A percentile compares a stretch with the other conserved stretches of the same genome.
These are phyloP conservation scores for Fraxinus americana DNA, from an alignment of 257 asterid species.

Conservation along the genomic window DNA sequence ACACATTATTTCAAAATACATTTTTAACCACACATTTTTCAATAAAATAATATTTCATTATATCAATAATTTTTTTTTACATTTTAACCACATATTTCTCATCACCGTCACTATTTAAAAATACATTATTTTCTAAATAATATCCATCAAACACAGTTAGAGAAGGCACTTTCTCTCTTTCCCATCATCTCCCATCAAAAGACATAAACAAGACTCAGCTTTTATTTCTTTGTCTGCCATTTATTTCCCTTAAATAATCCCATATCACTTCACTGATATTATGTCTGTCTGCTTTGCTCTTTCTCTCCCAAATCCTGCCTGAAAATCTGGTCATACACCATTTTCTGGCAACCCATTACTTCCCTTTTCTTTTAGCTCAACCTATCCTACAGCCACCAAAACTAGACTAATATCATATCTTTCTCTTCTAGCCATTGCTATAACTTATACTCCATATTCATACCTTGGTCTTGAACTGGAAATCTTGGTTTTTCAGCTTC, in stretches of 20 bases:
- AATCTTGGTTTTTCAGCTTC: not conserved
- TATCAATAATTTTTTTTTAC: too few relatives aligned
- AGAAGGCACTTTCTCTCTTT: constrained; percentile 43
- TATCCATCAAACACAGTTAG: not conserved
- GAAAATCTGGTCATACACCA: constrained; percentile 36
- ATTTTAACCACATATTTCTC: too few relatives aligned
- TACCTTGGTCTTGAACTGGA: not conserved
- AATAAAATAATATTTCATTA: too few relatives aligned
- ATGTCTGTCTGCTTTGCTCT: constrained; percentile 9
- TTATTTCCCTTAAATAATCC: constrained; percentile 50
- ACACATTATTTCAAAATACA: too few relatives aligned
- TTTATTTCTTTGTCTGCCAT: constrained; percentile 88
- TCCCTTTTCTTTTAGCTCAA: not conserved
- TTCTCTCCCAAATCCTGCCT: constrained; percentile 31
- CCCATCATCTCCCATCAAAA: constrained; percentile 47
- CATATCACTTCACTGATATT: constrained; percentile 37
- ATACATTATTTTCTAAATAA: too few relatives aligned
- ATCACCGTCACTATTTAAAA: too few relatives aligned
- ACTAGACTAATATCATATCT: not conserved
- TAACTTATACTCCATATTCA: constrained; percentile 5
- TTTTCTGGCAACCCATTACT: constrained; percentile 29
- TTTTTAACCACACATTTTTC: too few relatives aligned
- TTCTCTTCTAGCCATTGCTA: not conserved
- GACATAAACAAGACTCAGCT: constrained; percentile 50
- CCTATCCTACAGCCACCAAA: constrained; percentile 14